phyloP scores from a whole-genome alignment of 2,329 filamentous ascomycete species.

The Beauveria caledonica region DNA sequence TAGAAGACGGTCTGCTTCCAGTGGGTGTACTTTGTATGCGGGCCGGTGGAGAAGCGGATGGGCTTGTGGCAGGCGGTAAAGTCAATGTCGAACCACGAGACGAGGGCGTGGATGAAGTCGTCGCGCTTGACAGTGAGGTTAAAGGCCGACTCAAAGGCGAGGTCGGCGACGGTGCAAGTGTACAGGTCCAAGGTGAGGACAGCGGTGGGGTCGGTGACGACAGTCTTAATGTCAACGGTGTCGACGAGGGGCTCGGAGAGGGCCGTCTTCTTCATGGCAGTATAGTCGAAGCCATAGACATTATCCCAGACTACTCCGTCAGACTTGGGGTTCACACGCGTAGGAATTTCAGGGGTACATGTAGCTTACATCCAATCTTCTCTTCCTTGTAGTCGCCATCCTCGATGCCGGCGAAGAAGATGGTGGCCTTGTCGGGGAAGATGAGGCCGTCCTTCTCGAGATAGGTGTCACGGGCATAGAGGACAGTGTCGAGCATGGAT shows the following conservation, averaged over 20 bases:
- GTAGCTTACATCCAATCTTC: slow-evolving; percentile 87
- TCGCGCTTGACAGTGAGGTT: slow-evolving; percentile 69
- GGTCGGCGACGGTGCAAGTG: slow-evolving; percentile 74
- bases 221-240: slow-evolving; percentile 93
- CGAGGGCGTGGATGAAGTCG: slow-evolving; percentile 93
- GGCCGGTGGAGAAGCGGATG: slow-evolving; percentile 91
- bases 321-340: background rate
- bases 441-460: slow-evolving; percentile 81
- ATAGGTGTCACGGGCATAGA: slow-evolving; percentile 92
- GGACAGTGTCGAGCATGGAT: slow-evolving; percentile 96
- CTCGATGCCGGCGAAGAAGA: slow-evolving; percentile 94
- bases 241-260: slow-evolving; percentile 95
- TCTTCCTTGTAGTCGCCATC: slow-evolving; percentile 99
- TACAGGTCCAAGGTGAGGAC: slow-evolving; percentile 90
- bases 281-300: slow-evolving; percentile 96
- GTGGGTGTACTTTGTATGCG: slow-evolving; percentile 98
- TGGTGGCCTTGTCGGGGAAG: slow-evolving; percentile 98
- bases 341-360: background rate
- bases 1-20: slow-evolving; percentile 99
- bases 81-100: slow-evolving; percentile 99
- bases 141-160: slow-evolving; percentile 77
- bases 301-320: slow-evolving; percentile 82
- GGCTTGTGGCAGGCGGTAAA: slow-evolving; percentile 98
- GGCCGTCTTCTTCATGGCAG: slow-evolving; percentile 85
- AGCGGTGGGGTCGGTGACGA: slow-evolving; percentile 81